phyloP scores from a whole-genome alignment of 2,329 filamentous ascomycete genomes.

The Pseudogymnoascus sp. region DNA sequence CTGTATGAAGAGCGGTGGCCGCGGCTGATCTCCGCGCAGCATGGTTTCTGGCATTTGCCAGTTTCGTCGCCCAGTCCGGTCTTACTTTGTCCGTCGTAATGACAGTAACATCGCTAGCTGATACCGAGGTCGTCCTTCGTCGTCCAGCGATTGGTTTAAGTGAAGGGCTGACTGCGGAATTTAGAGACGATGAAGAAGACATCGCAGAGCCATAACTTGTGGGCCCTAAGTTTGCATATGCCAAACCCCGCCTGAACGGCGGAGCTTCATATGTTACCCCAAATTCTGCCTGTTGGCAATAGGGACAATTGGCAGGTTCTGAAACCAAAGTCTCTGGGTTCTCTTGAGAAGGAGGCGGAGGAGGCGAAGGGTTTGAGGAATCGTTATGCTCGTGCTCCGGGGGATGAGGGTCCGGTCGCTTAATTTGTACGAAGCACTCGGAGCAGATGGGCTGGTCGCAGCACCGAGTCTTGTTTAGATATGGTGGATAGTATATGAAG shows the following conservation, averaged over 20 bases:
- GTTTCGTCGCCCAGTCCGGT: constrained; percentile 89
- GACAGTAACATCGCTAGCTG: constrained; percentile 75
- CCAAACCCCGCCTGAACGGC: constrained; percentile 76
- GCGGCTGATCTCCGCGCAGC: constrained; percentile 81
- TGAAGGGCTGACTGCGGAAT: constrained; percentile 37
- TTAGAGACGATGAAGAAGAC: constrained; percentile 78
- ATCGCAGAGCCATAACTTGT: constrained; percentile 61
- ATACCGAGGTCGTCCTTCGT: constrained; percentile 62
- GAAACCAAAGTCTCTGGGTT: constrained; percentile 68
- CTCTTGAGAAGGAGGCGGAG: constrained; percentile 37
- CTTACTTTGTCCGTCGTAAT: constrained; percentile 89
- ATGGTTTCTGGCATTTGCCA: constrained; percentile 76
- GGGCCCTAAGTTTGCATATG: constrained; percentile 51
- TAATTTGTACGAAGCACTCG: constrained; percentile 98
- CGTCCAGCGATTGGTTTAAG: constrained; percentile 30
- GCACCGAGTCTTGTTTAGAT: constrained; percentile 87
- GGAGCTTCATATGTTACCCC: constrained; percentile 92
- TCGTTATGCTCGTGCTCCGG: constrained; percentile 57
- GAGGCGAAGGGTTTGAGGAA: constrained; percentile 20
- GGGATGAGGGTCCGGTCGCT: constrained; percentile 82
- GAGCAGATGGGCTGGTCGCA: constrained; percentile 96
- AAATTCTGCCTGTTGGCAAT: constrained; percentile 91
- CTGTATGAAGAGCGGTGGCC: constrained; percentile 88
- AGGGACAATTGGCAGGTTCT: constrained; percentile 86
- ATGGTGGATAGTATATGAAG: constrained; percentile 90